Base-by-base conservation (phyloP, 116 monocot genomes). In the Iris pallida region DNA sequence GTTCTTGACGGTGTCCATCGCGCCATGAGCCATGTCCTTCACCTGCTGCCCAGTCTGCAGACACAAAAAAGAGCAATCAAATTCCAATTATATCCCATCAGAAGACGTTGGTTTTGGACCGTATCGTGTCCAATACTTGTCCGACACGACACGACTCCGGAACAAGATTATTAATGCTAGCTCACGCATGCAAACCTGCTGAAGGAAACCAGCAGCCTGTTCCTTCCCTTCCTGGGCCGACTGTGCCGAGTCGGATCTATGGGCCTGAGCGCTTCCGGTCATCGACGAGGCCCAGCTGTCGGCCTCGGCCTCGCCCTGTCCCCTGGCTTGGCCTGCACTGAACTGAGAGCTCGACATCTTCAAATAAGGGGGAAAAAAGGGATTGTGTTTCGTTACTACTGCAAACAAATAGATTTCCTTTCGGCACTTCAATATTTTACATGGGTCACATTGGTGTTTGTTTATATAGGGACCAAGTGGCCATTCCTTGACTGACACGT, bases 311-410 rank as follows among this genome's bases (percentile, higher is more conserved):
- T 64, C 18, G 8, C 64, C 64, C 7, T 47, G 41, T 13, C 64
- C 64, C 6, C 64, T 45, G 16, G 64, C 64, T 18, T 64, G 64
- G 45, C 64, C 64, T 8, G 64, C 64, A 8, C 14, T 61, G 61
- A 61, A 61, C 16, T 61, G 61, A 15, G 61, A 11, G 47, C 47
- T 64, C 64, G 64, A 64, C 64, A 64, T 64, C 11, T 30, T 0
- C 30, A 30, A 30, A 30, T 30, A 30, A 30, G n/a, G n/a, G n/a
- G n/a, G n/a, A n/a, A n/a, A n/a, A 0, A 30, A 30, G 30, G 30
- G 30, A 30, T 30, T 30, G 30, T 30, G 30, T 30, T 30, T 30
- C 30, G 30, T 30, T 30, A 30, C 30, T 30, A 30, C 30, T 30
- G 30, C 30, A 0, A 30, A 30, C 30, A 3, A 30, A 3, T 30